These are phyloP conservation scores for Papilionanthe hybrid DNA, from an alignment of 116 monocot genomes.

Conservation along the genomic window DNA sequence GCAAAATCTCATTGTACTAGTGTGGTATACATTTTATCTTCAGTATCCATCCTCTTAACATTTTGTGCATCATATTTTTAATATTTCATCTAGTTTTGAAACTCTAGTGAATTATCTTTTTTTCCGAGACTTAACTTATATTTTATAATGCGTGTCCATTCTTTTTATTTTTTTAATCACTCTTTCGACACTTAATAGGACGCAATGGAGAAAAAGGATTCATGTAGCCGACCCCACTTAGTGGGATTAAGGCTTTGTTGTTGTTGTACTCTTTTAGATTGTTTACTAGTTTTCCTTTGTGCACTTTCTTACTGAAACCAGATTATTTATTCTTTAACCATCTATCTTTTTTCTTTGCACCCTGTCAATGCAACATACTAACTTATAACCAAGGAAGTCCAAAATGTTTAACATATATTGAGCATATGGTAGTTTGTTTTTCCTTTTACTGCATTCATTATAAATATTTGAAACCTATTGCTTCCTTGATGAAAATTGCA, in stretches of 20 bases:
- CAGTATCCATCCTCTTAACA: not conserved
- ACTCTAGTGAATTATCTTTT: not conserved
- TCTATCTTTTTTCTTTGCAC: not conserved
- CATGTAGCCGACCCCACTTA: too few species aligned
- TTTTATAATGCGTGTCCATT: not conserved
- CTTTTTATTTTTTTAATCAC: not conserved
- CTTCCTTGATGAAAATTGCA: too few species aligned
- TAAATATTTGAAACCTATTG: not conserved
- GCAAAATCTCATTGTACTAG: not conserved
- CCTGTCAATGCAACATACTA: not conserved
- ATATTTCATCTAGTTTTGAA: not conserved
- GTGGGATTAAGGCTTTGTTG: too few species aligned
- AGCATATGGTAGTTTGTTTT: not conserved
- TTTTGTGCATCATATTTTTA: not conserved
- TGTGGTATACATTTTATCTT: not conserved
- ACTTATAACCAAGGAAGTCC: not conserved
- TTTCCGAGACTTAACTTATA: not conserved
- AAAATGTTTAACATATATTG: not conserved
- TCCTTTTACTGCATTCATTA: not conserved
- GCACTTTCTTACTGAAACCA: not conserved
- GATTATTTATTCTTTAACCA: not conserved
- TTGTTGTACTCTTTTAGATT: not conserved
- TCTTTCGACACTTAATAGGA: too few species aligned
- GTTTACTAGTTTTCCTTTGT: not conserved
- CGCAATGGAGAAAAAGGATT: too few species aligned